These are phyloP conservation scores for Gossypium herbaceum DNA, from an alignment of 345 rosid species.

Conservation along the genomic window DNA sequence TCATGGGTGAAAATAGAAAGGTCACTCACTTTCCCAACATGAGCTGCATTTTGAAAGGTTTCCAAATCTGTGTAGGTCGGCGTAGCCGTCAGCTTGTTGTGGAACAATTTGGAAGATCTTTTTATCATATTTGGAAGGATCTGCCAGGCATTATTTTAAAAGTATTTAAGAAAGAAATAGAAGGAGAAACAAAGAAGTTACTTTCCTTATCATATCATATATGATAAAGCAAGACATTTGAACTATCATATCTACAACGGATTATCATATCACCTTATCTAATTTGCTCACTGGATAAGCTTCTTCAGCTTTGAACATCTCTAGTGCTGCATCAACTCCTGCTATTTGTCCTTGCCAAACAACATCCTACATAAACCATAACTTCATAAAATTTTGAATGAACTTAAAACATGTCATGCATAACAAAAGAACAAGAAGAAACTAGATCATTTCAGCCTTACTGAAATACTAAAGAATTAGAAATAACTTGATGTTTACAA, in stretches of 20 bases:
- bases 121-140: slow-evolving; percentile 79
- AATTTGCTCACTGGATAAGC: slow-evolving; percentile 75
- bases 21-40: slow-evolving; percentile 51
- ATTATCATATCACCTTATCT: slow-evolving; percentile 46
- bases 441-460: neutral
- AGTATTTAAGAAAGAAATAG: neutral
- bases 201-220: neutral
- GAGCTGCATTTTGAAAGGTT: slow-evolving; percentile 52
- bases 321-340: slow-evolving; percentile 81
- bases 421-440: slow-evolving; percentile 2
- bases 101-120: slow-evolving; percentile 68
- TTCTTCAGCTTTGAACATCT: slow-evolving; percentile 75
- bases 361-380: slow-evolving; percentile 52
- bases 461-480: neutral
- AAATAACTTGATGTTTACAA: neutral
- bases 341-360: slow-evolving; percentile 91
- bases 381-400: neutral
- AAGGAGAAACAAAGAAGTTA: slow-evolving; percentile 14
- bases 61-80: slow-evolving; percentile 58
- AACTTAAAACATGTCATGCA: neutral
- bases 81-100: slow-evolving; percentile 62
- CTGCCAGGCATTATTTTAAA: slow-evolving; percentile 39
- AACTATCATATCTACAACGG: neutral
- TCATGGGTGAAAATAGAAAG: slow-evolving; percentile 63
- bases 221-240: neutral